Base-by-base conservation (phyloP, 2,329 filamentous ascomycete species). In the Fusarium pseudograminearum region DNA sequence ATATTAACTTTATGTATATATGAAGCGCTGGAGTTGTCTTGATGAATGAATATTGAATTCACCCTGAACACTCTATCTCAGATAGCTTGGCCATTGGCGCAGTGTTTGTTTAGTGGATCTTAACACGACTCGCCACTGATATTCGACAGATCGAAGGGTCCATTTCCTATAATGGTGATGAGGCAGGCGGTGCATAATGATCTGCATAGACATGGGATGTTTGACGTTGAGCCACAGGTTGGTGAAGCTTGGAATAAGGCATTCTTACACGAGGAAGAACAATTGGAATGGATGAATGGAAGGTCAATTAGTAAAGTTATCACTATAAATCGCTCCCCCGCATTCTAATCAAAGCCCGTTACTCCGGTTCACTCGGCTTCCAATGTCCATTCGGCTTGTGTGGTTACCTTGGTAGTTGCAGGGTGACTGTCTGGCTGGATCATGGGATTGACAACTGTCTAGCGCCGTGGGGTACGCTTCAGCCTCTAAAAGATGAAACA, bases 381-480 rank as follows among this genome's bases (percentile, higher is more conserved):
- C n/a, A 20, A 33, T 28, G 33, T 44, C 30, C 22, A 33, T 47
- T 40, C 16, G 57, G 42, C 22, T 44, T 45, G 28, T 45, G 28
- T 58, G 47, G 22, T 40, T 40, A 14, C n/a, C 36, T 40, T 36
- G 18, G 34, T 18, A 36, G 20, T 42, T 24, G 5, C 48, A 59
- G 55, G 57, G 51, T 67, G 53, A 62, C 45, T 59, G 50, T 36
- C 38, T 46, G 42, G 67, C 38, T 46, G 57, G 67, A 70, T 70
- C 62, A 62, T 57, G 61, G 61, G 66, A 67, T 62, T 69, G 66
- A 69, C 66, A 69, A 56, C 61, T 70, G 61, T 70, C 66, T 69
- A 69, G 66, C 56, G 65, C 36, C 60, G 55, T 56, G 54, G 65
- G 55, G 54, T 53, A 42, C 24, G 24, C 38, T 44, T 34, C 28